Base-by-base conservation (phyloP, 2,329 filamentous ascomycete genomes). In the Cytospora piceicola region DNA sequence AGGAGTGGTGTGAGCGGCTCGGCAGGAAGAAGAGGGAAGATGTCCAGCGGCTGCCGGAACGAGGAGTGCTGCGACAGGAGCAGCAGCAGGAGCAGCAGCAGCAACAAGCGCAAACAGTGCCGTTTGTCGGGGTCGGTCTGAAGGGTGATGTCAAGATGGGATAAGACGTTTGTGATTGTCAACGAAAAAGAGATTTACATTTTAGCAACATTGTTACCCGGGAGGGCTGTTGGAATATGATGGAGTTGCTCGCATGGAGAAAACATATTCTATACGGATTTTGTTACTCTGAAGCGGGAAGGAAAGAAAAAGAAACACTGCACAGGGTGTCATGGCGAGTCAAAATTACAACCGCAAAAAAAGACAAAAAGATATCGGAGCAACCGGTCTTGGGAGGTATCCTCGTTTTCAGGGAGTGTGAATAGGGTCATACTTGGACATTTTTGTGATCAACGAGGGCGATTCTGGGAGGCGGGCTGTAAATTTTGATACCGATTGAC, bases 1-100 rank as follows among this genome's bases (percentile, higher is more conserved):
- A 98, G 77, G 88, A 90, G 71, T 98, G 95, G 95, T 92, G 94
- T 70, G 90, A 94, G 66, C 83, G 89, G 24, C 81, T 96, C 66
- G 92, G 91, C 14, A 81, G 83, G 70, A 75, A 74, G 68, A 77
- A 74, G 70, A 72, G 73, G 46, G 74, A 76, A 22, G 73, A 75
- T 61, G 70, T 71, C 51, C 73, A 75, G 32, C 71, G 69, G 54
- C 62, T 42, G 30, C 22, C 61, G 1, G 52, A 57, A 29, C 36
- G 75, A 27, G 49, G 30, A 17, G 56, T 20, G 22, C 29, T 22
- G 20, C 27, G 30, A 14, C 72, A 72, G 24, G 73, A 75, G 29
- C 72, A 76, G 56, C 69, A 71, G 34, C 73, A 75, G 27, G 71
- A 69, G 42, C 61, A 46, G 1, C 58, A 30, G n/a, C 75, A 39